Base-by-base conservation (phyloP, 805 yeast genomes). In the Torulaspora maleeae region DNA sequence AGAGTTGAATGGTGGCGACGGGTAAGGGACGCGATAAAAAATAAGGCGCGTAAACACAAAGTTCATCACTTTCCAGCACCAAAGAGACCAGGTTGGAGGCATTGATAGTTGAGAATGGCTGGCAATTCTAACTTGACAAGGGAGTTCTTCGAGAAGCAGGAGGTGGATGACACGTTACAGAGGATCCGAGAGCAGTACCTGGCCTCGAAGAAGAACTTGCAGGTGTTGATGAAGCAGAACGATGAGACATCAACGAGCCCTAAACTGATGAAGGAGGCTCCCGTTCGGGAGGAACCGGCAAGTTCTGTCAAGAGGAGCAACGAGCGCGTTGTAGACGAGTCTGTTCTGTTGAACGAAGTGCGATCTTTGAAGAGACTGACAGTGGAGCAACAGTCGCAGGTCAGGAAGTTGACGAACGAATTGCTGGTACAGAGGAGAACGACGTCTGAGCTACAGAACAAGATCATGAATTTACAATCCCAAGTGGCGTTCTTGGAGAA, bases 111-210 rank as follows among this genome's bases (percentile, higher is more conserved):
- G 9, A 19, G 0, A 20, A 41, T 41, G 44, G 38, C 22, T 5
- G 39, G 39, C n/a, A 35, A 41, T 15, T 32, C 36, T 9, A 41
- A 36, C 17, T 29, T 48, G 19, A 48, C 51, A 13, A 48, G 38
- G 39, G 51, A 48, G 44, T 48, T 48, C 30, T 48, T 48, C 20
- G 51, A 48, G 12, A 48, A 32, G 27, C 57, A 58, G 13, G 65
- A 61, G 17, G 53, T 50, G 15, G 66, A 63, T 45, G 67, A 63
- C 38, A 61, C 67, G 10, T 41, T 62, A 17, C 59, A 55, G 40
- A 58, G 54, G 40, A 54, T 62, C 8, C 56, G 62, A 36, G 54
- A 54, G 36, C 60, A 62, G 40, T 61, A 59, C 35, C 44, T 58
- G 44, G 58, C 55, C 12, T 59, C 63, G 11, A 62, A 54, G 53